phyloP scores from a whole-genome alignment of 768 basidiomycete species.

The Rhizopogon vulgaris region DNA sequence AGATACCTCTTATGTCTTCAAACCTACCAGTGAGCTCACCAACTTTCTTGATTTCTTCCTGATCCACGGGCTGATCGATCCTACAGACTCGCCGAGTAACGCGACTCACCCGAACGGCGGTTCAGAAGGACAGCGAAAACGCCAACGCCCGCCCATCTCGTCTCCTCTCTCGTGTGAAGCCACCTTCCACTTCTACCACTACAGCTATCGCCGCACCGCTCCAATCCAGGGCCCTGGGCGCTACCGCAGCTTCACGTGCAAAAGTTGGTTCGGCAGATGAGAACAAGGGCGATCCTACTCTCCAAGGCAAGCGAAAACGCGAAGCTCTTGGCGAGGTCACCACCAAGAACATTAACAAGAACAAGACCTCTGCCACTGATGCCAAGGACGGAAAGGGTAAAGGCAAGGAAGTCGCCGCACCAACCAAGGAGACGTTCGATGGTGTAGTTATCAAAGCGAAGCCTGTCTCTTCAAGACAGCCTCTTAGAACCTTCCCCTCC shows the following conservation, averaged over 20 bases:
- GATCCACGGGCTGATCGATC: background rate
- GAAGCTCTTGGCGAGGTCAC: conserved; percentile 71
- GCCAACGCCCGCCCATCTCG: conserved; percentile 58
- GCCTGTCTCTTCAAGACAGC: conserved; percentile 37
- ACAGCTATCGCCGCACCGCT: conserved; percentile 26
- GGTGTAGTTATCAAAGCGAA: conserved; percentile 59
- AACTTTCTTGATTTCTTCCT: background rate
- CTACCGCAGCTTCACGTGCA: conserved; percentile 31
- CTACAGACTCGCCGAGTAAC: conserved; percentile 59
- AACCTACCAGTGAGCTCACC: conserved; percentile 38
- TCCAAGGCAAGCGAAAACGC: conserved; percentile 66
- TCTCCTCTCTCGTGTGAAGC: conserved; percentile 56
- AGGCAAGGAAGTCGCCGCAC: conserved; percentile 32
- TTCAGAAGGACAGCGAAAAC: conserved; percentile 64
- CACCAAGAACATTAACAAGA: conserved; percentile 40
- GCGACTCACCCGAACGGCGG: conserved; percentile 45
- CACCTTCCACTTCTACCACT: conserved; percentile 34
- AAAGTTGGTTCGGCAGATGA: conserved; percentile 24
- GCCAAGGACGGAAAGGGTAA: conserved; percentile 47
- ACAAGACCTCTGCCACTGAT: conserved; percentile 34
- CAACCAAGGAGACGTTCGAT: conserved; percentile 48
- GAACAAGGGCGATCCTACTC: conserved; percentile 35
- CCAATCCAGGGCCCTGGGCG: conserved; percentile 37
- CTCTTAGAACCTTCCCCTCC: conserved; percentile 35
- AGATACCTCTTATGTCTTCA: conserved; percentile 27